phyloP scores from a whole-genome alignment of 106 monocot species.

The Dioscorea dumetorum region DNA sequence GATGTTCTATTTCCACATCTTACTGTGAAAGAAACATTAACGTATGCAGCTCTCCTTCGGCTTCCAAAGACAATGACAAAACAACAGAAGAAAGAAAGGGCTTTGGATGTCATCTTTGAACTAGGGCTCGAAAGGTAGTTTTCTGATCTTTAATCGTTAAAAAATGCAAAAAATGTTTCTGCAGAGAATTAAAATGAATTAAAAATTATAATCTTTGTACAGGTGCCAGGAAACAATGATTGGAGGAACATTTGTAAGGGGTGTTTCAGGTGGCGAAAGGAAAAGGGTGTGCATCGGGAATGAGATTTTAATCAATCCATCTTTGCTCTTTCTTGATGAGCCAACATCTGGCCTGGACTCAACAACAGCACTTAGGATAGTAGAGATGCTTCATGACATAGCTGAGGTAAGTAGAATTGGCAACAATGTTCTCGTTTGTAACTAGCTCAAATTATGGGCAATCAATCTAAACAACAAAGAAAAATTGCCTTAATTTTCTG shows the following conservation, averaged over 20 bases:
- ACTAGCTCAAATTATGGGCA: not conserved
- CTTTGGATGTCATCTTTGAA: slow-evolving; percentile 65
- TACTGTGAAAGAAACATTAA: slow-evolving; percentile 77
- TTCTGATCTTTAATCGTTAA: not conserved
- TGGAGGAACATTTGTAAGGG: slow-evolving; percentile 72
- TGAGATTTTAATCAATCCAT: slow-evolving; percentile 82
- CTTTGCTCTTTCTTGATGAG: slow-evolving; percentile 73
- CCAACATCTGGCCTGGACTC: slow-evolving; percentile 86
- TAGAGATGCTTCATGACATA: slow-evolving; percentile 56
- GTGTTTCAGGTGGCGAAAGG: slow-evolving; percentile 80
- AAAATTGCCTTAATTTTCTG: not conserved
- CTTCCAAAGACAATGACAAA: slow-evolving; percentile 64
- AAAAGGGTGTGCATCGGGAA: slow-evolving; percentile 85
- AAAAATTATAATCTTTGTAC: slow-evolving; percentile 1
- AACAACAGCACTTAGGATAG: slow-evolving; percentile 72
- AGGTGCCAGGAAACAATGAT: slow-evolving; percentile 87
- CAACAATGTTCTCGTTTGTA: not conserved
- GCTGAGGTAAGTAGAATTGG: slow-evolving; percentile 42
- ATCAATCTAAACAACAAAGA: not conserved
- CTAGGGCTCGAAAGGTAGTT: slow-evolving; percentile 82
- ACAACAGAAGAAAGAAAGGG: slow-evolving; percentile 61
- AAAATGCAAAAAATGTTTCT: no score
- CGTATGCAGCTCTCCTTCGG: slow-evolving; percentile 79
- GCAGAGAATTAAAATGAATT: not conserved
- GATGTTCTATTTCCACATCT: slow-evolving; percentile 79